Evolutionary conservation across 495 filamentous ascomycete genomes (phyloP).

Genomic region (Annulohypoxylon maeteangense): DNA sequence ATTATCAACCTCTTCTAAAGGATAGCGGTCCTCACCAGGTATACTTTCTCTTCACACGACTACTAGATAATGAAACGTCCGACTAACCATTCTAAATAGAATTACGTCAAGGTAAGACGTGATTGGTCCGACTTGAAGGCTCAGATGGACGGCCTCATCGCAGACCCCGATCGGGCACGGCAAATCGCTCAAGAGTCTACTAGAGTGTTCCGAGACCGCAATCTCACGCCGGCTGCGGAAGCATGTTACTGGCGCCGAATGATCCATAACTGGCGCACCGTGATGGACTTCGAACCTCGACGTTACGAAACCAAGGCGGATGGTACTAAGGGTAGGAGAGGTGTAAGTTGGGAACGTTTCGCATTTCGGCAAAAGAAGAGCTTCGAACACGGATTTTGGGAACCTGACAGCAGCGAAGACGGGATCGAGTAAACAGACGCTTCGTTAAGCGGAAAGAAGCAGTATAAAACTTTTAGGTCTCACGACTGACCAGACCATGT

Average conservation of each 20-base stretch:
- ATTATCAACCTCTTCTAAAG: conserved; percentile 55
- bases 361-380: conserved; percentile 35
- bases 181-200: conserved; percentile 65
- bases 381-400: conserved; percentile 41
- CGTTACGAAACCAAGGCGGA: conserved; percentile 34
- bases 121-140: conserved; percentile 63
- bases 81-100: conserved; percentile 42
- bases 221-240: conserved; percentile 60
- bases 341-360: conserved; percentile 41
- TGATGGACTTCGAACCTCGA: conserved; percentile 46
- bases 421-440: conserved; percentile 8
- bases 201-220: conserved; percentile 55
- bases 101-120: conserved; percentile 63
- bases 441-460: neutral
- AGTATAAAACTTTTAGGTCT: neutral
- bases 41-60: neutral
- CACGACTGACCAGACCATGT: neutral
- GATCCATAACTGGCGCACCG: conserved; percentile 58
- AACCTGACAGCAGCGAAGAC: conserved; percentile 18
- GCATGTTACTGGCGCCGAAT: conserved; percentile 63
- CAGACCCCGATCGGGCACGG: conserved; percentile 55
- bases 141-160: conserved; percentile 53
- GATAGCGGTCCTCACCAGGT: conserved; percentile 61
- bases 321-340: conserved; percentile 30
- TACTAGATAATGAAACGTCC: neutral